These are phyloP conservation scores for Aspergillus asperescens DNA, from an alignment of 495 filamentous ascomycete genomes.

Conservation along the genomic window DNA sequence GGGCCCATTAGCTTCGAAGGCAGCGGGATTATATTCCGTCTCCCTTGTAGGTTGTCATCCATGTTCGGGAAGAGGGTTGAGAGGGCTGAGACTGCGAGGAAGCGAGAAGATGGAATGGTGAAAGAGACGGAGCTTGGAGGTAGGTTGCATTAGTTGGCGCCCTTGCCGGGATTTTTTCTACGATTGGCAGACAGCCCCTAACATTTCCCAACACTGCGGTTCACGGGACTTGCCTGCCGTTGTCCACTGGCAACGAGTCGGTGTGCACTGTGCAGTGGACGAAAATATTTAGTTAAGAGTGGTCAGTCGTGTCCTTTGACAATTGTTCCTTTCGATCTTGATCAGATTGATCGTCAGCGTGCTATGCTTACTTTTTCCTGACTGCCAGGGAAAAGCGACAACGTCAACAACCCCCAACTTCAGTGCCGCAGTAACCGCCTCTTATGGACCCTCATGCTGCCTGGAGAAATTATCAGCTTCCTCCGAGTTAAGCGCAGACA, in stretches of 20 bases:
- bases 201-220: slow-evolving; percentile 3
- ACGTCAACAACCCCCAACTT: not conserved
- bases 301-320: not conserved
- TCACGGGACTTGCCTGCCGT: slow-evolving; percentile 6
- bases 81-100: not conserved
- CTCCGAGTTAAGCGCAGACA: slow-evolving; percentile 5
- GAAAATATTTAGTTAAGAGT: not conserved
- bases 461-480: not conserved
- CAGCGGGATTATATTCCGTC: not conserved
- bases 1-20: not conserved
- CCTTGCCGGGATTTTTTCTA: not conserved
- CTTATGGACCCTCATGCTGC: not conserved
- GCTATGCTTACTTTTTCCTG: slow-evolving; percentile 5
- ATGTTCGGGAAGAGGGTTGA: not conserved
- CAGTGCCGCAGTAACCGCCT: slow-evolving; percentile 15
- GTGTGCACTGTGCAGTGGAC: not conserved
- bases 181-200: not conserved
- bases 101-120: not conserved
- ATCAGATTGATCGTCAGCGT: slow-evolving; percentile 7
- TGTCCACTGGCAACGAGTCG: not conserved
- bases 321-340: not conserved
- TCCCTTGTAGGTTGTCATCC: not conserved
- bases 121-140: not conserved
- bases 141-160: not conserved
- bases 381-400: not conserved